Evolutionary conservation across 208 protist genomes (phyloP).

Genomic region (Hexamita inflata): DNA sequence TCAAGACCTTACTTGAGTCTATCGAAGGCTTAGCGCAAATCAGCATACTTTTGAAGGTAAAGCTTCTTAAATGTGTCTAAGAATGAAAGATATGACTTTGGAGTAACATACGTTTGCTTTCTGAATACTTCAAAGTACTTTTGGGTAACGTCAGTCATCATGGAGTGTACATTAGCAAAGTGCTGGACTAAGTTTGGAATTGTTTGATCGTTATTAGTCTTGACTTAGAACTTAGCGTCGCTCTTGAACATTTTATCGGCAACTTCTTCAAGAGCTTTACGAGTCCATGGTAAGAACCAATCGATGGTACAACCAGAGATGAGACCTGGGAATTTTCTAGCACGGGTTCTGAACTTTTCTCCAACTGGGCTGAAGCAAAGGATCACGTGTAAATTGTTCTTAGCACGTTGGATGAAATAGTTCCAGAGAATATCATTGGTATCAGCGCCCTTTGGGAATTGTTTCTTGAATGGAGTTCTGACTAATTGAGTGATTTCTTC

Average conservation of each 20-base stretch:
- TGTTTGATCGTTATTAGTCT: conserved; percentile 30
- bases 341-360: conserved; percentile 76
- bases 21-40: conserved; percentile 47
- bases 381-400: conserved; percentile 81
- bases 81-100: conserved; percentile 66
- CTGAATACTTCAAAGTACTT: conserved; percentile 58
- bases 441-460: conserved; percentile 67
- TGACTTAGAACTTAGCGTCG: conserved; percentile 67
- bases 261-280: conserved; percentile 73
- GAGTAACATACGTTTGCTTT: conserved; percentile 57
- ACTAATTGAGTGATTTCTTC: conserved; percentile 81
- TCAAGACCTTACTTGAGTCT: conserved; percentile 55
- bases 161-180: conserved; percentile 55
- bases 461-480: conserved; percentile 73
- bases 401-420: conserved; percentile 83
- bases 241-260: conserved; percentile 65
- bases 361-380: conserved; percentile 89
- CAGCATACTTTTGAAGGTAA: conserved; percentile 51
- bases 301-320: conserved; percentile 85
- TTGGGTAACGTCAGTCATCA: conserved; percentile 42
- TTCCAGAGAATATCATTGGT: conserved; percentile 78
- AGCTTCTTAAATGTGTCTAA: conserved; percentile 52
- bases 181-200: conserved; percentile 44
- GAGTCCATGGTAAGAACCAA: conserved; percentile 91
- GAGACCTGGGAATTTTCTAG: conserved; percentile 83